Evolutionary conservation across 768 basidiomycete species (phyloP).

Genomic region (Austroboletus festivus): DNA sequence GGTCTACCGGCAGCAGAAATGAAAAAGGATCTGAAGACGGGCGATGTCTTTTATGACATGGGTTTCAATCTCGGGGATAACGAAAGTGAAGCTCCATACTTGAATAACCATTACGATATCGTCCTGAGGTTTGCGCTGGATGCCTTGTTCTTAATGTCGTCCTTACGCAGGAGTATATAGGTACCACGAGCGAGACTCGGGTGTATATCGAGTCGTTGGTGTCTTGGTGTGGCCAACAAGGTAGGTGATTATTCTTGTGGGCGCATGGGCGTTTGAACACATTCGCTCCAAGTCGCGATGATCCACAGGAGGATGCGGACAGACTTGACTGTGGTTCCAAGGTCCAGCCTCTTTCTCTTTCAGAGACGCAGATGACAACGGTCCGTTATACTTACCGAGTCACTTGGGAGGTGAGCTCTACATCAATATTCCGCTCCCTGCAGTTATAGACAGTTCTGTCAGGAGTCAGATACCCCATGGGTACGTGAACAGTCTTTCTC

Average conservation of each 20-base stretch:
- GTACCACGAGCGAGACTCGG: conserved; percentile 72
- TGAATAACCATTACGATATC: conserved; percentile 94
- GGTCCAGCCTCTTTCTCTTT: conserved; percentile 52
- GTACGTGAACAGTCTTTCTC: conserved; percentile 32
- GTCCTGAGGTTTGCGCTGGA: conserved; percentile 55
- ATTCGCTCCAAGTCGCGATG: conserved; percentile 52
- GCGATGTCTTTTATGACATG: conserved; percentile 89
- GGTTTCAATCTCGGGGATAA: conserved; percentile 89
- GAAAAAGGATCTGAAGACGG: conserved; percentile 74
- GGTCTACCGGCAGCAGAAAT: conserved; percentile 93
- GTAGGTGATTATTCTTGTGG: conserved; percentile 24
- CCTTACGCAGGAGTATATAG: conserved; percentile 38
- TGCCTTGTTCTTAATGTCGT: not conserved
- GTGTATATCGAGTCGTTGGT: conserved; percentile 84
- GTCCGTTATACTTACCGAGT: conserved; percentile 88
- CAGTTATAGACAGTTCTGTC: not conserved
- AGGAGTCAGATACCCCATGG: conserved; percentile 88
- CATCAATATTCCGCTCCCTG: not conserved
- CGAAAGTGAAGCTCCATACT: conserved; percentile 60
- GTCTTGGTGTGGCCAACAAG: conserved; percentile 80
- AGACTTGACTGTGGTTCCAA: conserved; percentile 50
- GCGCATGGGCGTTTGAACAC: not conserved
- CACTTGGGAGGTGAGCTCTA: conserved; percentile 69
- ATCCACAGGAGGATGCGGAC: conserved; percentile 42
- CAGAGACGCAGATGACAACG: conserved; percentile 54